A percentile compares a stretch with the other conserved stretches of the same genome.
These are phyloP conservation scores for Misopates orontium DNA, from an alignment of 257 asterid genomes.

Conservation along the genomic window DNA sequence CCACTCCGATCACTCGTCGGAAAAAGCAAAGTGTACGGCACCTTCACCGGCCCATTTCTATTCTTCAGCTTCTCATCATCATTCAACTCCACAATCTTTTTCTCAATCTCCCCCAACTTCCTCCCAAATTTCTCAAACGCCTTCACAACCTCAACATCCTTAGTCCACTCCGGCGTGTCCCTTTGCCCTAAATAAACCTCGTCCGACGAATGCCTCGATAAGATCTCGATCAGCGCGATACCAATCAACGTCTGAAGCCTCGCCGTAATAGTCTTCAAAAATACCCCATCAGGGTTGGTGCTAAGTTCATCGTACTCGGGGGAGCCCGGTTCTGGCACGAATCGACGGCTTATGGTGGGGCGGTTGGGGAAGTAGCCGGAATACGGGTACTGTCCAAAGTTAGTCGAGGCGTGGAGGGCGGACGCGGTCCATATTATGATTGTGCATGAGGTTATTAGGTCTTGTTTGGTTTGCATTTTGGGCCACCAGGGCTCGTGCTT, in stretches of 20 bases:
- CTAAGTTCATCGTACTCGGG: constrained; percentile 37
- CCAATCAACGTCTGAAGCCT: constrained; percentile 49
- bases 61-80: constrained; percentile 38
- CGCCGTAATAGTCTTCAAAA: constrained; percentile 44
- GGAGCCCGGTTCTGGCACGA: constrained; percentile 46
- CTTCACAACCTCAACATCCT: constrained; percentile 30
- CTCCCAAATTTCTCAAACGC: constrained; percentile 41
- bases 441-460: constrained; percentile 36
- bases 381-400: constrained; percentile 52
- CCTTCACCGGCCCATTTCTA: constrained; percentile 40
- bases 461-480: constrained; percentile 39
- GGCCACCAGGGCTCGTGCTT: constrained; percentile 53
- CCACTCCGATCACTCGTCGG: constrained; percentile 37
- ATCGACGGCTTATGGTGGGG: constrained; percentile 46
- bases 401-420: constrained; percentile 48
- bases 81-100: constrained; percentile 36
- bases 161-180: constrained; percentile 44
- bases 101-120: constrained; percentile 36
- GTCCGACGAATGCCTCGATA: constrained; percentile 49
- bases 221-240: constrained; percentile 42
- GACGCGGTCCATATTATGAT: constrained; percentile 49
- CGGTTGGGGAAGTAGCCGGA: constrained; percentile 54
- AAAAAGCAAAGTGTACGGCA: constrained; percentile 47
- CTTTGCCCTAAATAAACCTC: constrained; percentile 52
- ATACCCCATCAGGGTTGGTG: constrained; percentile 40